Evolutionary conservation across 2,329 filamentous ascomycete genomes (phyloP).

Genomic region (Pseudovirgaria hyperparasitica): DNA sequence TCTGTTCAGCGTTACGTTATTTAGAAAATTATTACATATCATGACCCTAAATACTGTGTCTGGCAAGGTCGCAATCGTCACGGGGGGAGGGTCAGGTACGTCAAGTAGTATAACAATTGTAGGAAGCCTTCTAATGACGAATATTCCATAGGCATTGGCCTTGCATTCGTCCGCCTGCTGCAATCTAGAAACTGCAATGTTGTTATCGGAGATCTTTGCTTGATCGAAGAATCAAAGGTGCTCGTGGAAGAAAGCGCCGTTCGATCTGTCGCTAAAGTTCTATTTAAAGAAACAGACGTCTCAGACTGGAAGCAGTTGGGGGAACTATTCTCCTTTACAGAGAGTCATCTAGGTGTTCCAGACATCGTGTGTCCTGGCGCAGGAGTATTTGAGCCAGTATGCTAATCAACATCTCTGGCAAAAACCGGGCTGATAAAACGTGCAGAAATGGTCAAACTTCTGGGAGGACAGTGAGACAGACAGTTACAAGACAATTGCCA

Average conservation of each 20-base stretch:
- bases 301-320: conserved; percentile 10
- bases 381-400: conserved; percentile 25
- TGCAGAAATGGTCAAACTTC: conserved; percentile 22
- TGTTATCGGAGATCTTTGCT: conserved; percentile 25
- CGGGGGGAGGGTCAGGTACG: conserved; percentile 27
- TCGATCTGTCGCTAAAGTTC: conserved; percentile 20
- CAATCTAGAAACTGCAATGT: conserved; percentile 26
- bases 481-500: conserved; percentile 23
- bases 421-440: background rate
- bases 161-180: conserved; percentile 26
- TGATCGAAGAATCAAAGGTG: conserved; percentile 26
- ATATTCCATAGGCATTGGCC: conserved; percentile 30
- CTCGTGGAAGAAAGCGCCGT: conserved; percentile 16
- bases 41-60: too few relatives aligned
- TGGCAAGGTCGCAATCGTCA: conserved; percentile 28
- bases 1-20: too few relatives aligned
- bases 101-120: background rate
- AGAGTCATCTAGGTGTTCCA: conserved; percentile 12
- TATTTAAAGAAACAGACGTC: conserved; percentile 16
- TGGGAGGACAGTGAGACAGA: conserved; percentile 12
- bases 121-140: background rate
- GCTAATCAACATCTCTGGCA: background rate
- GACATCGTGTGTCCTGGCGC: conserved; percentile 30
- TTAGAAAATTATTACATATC: too few relatives aligned
- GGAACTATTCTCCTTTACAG: conserved; percentile 7